Conservation (phyloP, 108 stramenopile genomes). For the Cyclotella atomus region DNA sequence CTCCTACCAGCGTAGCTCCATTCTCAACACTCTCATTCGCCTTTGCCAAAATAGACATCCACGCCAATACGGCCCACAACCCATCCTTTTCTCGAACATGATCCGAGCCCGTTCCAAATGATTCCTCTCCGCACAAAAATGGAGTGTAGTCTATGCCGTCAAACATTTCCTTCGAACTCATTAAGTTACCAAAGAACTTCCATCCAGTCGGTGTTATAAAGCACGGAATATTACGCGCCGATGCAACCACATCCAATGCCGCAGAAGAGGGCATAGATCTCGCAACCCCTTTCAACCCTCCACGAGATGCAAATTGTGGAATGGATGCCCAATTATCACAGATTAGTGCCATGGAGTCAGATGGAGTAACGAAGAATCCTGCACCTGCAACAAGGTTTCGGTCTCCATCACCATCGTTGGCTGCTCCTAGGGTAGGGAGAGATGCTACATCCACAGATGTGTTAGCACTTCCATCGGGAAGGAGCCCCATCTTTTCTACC, state of each 20-base stretch:
- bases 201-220: conserved; percentile 99
- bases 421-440: conserved; percentile 92
- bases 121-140: conserved; percentile 99
- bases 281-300: conserved; percentile 95
- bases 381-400: conserved; percentile 98
- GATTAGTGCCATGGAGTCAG: conserved; percentile 97
- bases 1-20: conserved; percentile 72
- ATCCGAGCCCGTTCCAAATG: conserved; percentile 98
- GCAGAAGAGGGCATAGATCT: conserved; percentile 98
- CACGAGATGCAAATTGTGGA: conserved; percentile 90
- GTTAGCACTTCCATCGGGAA: conserved; percentile 80
- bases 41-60: conserved; percentile 96
- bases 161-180: conserved; percentile 95
- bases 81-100: conserved; percentile 99
- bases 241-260: conserved; percentile 96
- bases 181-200: conserved; percentile 99
- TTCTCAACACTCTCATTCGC: conserved; percentile 76
- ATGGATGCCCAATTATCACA: conserved; percentile 96
- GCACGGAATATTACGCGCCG: conserved; percentile 77
- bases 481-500: conserved; percentile 91
- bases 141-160: conserved; percentile 90
- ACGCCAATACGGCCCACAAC: conserved; percentile 98
- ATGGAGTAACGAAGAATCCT: conserved; percentile 98
- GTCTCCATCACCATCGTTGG: conserved; percentile 99
- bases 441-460: conserved; percentile 35